These are phyloP conservation scores for Metschnikowia chrysomelidarum DNA, from an alignment of 805 yeast species.

Conservation along the genomic window DNA sequence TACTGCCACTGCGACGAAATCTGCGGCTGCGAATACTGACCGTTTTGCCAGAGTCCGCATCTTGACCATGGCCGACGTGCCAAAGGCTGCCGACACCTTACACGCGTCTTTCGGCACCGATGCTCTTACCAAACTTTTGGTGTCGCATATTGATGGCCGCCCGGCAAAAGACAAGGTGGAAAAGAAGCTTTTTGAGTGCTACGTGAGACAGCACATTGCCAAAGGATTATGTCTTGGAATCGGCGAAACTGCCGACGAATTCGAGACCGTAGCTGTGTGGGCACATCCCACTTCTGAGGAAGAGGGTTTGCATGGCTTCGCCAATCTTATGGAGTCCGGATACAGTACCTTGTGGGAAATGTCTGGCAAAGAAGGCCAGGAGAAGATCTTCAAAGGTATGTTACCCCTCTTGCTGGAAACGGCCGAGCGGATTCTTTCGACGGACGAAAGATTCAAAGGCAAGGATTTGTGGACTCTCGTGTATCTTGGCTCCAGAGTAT, in stretches of 20 bases:
- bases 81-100: slow-evolving; percentile 39
- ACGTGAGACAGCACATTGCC: slow-evolving; percentile 48
- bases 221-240: slow-evolving; percentile 51
- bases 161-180: slow-evolving; percentile 11
- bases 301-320: slow-evolving; percentile 44
- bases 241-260: slow-evolving; percentile 41
- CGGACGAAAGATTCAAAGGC: slow-evolving; percentile 38
- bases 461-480: slow-evolving; percentile 43
- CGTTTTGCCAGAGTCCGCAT: slow-evolving; percentile 7
- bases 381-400: slow-evolving; percentile 49
- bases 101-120: slow-evolving; percentile 36
- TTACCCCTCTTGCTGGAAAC: slow-evolving; percentile 51
- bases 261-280: slow-evolving; percentile 58
- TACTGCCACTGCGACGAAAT: background rate
- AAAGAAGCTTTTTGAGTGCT: slow-evolving; percentile 45
- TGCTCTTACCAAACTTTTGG: slow-evolving; percentile 29
- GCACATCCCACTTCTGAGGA: slow-evolving; percentile 43
- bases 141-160: slow-evolving; percentile 14
- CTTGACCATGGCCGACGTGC: slow-evolving; percentile 20
- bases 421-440: slow-evolving; percentile 40
- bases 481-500: slow-evolving; percentile 42
- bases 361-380: slow-evolving; percentile 47
- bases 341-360: slow-evolving; percentile 51
- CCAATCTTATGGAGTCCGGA: slow-evolving; percentile 51
- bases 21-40: background rate